Conservation (phyloP, 2,329 filamentous ascomycete species). For the Aspergillus melleus region DNA sequence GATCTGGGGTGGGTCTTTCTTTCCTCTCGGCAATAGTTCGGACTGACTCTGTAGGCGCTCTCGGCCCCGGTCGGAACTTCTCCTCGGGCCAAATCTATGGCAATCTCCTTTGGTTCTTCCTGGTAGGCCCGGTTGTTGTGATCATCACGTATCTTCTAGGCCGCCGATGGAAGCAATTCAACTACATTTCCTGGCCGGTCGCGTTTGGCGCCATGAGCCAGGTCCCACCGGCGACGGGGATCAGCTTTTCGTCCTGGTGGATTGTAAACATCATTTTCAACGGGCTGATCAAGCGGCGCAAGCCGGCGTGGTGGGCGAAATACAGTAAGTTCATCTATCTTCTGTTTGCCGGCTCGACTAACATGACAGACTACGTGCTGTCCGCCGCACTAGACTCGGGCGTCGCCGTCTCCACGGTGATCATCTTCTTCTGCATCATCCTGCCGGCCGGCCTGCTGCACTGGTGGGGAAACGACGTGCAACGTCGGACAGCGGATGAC, state of each 20-base stretch:
- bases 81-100: conserved; percentile 62
- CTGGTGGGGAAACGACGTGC: conserved; percentile 48
- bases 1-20: conserved; percentile 58
- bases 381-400: conserved; percentile 47
- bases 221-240: conserved; percentile 68
- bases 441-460: conserved; percentile 40
- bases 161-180: conserved; percentile 59
- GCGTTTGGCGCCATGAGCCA: conserved; percentile 65
- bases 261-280: conserved; percentile 51
- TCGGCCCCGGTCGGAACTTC: conserved; percentile 69
- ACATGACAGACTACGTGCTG: conserved; percentile 40
- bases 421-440: conserved; percentile 48
- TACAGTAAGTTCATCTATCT: conserved; percentile 36
- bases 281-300: conserved; percentile 43
- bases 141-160: conserved; percentile 61
- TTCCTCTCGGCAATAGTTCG: background rate
- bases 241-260: conserved; percentile 70
- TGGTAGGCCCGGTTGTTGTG: conserved; percentile 64
- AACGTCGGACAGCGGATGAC: conserved; percentile 42
- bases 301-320: conserved; percentile 51
- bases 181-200: conserved; percentile 68
- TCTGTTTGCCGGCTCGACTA: conserved; percentile 3
- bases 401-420: conserved; percentile 43
- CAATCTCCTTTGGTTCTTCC: conserved; percentile 68
- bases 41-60: conserved; percentile 43